A percentile compares a stretch with the other conserved stretches of the same genome.
These are phyloP conservation scores for Rosellinia necatrix DNA, from an alignment of 2,329 filamentous ascomycete genomes.

Conservation along the genomic window DNA sequence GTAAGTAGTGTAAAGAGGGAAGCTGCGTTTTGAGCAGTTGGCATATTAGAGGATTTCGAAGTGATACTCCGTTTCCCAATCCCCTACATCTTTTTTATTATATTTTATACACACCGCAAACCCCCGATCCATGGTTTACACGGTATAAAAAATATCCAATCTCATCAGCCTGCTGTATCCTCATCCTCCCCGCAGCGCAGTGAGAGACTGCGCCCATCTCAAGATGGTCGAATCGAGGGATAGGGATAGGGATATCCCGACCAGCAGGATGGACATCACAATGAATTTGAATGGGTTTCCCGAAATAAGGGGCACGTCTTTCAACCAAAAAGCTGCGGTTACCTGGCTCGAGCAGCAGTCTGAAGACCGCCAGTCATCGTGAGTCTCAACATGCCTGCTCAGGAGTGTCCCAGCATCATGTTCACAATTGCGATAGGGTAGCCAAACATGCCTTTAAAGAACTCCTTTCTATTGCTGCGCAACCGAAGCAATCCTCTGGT, in stretches of 20 bases:
- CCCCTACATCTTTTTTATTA: background rate
- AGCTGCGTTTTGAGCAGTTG: background rate
- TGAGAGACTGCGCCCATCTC: no score
- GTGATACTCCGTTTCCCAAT: background rate
- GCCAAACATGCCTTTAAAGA: conserved; percentile 52
- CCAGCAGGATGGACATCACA: background rate
- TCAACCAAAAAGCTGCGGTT: conserved; percentile 41
- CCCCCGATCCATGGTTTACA: no score
- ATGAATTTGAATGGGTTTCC: conserved; percentile 31
- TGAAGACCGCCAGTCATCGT: conserved; percentile 34
- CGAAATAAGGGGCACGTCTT: conserved; percentile 34
- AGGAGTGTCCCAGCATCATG: background rate
- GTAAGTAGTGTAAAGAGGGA: background rate
- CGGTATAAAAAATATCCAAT: no score
- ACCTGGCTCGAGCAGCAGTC: conserved; percentile 39
- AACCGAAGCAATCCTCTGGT: conserved; percentile 60
- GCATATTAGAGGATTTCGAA: background rate
- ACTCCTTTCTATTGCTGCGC: conserved; percentile 54
- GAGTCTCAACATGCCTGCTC: conserved; percentile 22
- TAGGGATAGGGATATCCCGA: background rate
- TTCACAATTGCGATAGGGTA: conserved; percentile 32
- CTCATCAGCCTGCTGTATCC: no score
- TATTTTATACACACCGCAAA: no score
- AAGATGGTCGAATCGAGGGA: background rate
- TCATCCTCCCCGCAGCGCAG: no score